Conservation (phyloP, 495 filamentous ascomycete species). For the Platismatia glauca region DNA sequence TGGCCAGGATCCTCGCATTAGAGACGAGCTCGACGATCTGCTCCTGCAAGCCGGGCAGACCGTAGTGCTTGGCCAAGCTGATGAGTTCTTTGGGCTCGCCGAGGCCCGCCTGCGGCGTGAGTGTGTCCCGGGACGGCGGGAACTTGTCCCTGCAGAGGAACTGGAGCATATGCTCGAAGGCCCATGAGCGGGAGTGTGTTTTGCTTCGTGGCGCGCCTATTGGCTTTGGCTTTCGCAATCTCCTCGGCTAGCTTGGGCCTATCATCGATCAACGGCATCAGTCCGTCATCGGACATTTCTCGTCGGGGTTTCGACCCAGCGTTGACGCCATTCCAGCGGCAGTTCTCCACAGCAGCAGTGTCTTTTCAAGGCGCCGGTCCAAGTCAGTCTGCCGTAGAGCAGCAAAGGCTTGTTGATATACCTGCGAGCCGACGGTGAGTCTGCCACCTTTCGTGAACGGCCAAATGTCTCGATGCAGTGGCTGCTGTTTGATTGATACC, state of each 20-base stretch:
- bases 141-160: slow-evolving; percentile 19
- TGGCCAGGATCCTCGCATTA: not conserved
- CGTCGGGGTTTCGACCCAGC: no score
- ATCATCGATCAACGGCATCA: no score
- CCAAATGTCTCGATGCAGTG: slow-evolving; percentile 31
- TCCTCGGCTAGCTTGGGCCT: not conserved
- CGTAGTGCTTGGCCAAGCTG: slow-evolving; percentile 12
- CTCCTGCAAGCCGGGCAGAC: slow-evolving; percentile 13
- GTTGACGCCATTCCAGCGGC: no score
- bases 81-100: slow-evolving; percentile 12
- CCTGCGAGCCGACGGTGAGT: slow-evolving; percentile 23
- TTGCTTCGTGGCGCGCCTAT: not conserved
- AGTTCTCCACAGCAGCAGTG: no score
- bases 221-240: slow-evolving; percentile 10
- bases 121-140: not conserved
- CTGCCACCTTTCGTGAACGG: slow-evolving; percentile 33
- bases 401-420: slow-evolving; percentile 28
- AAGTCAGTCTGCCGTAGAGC: slow-evolving; percentile 29
- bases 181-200: slow-evolving; percentile 8
- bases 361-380: slow-evolving; percentile 33
- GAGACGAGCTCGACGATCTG: slow-evolving; percentile 4
- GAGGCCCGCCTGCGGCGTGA: not conserved
- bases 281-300: no score
- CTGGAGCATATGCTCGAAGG: slow-evolving; percentile 19
- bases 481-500: slow-evolving; percentile 26